Percentiles rank a stretch among this genome's conserved stretches.
These are phyloP conservation scores for Heliosperma pusillum DNA, from an alignment of 148 eudicot genomes.

Conservation along the genomic window DNA sequence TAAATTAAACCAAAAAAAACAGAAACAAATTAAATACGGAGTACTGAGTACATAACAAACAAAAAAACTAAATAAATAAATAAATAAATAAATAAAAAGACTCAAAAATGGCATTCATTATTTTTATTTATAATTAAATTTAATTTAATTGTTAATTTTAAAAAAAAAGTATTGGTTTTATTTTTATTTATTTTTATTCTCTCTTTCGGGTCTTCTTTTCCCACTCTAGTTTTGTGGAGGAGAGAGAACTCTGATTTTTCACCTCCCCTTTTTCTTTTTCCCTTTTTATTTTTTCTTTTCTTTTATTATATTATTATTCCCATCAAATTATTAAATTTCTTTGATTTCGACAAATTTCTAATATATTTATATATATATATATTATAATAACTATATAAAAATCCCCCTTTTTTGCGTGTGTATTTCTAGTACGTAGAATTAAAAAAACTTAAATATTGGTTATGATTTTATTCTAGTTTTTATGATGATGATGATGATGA, in stretches of 20 bases:
- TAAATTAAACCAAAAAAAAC: neutral
- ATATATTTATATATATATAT: neutral
- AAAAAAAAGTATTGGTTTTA: conserved; percentile 31
- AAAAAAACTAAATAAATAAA: neutral
- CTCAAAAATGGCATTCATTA: too few species aligned
- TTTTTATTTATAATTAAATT: neutral
- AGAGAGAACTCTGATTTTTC: conserved; percentile 33
- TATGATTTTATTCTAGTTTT: neutral
- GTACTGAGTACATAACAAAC: too few species aligned
- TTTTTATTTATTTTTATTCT: conserved; percentile 55
- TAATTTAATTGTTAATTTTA: too few species aligned
- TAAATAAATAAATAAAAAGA: neutral
- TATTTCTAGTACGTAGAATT: conserved; percentile 11
- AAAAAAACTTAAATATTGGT: neutral
- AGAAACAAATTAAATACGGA: neutral
- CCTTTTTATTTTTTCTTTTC: conserved; percentile 5
- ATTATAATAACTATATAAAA: neutral
- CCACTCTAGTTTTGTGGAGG: conserved; percentile 40
- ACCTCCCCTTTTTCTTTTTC: neutral
- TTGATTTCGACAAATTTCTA: neutral
- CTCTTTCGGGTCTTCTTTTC: conserved; percentile 21
- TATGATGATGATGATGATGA: conserved; percentile 13
- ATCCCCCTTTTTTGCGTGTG: too few species aligned
- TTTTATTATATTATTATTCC: conserved; percentile 9
- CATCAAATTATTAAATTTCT: conserved; percentile 15